A percentile compares a stretch with the other conserved stretches of the same genome.
These are phyloP conservation scores for Fallopia convolvulus DNA, from an alignment of 148 eudicot genomes.

Conservation along the genomic window DNA sequence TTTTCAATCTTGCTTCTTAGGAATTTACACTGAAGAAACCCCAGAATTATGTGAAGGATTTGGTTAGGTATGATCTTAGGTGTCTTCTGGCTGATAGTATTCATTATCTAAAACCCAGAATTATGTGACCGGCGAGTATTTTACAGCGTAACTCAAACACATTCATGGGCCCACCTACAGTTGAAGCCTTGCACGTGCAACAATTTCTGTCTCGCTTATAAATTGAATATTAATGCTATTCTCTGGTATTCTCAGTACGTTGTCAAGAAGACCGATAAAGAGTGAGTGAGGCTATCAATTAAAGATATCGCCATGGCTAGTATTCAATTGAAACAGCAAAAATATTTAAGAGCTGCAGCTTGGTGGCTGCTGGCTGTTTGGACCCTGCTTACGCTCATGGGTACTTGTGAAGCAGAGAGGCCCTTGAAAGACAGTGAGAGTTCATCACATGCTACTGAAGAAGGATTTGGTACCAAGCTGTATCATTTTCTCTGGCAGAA, in stretches of 20 bases:
- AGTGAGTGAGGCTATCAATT: neutral
- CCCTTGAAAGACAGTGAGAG: slow-evolving; percentile 17
- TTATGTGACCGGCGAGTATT: neutral
- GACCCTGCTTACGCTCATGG: slow-evolving; percentile 19
- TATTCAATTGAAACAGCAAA: neutral
- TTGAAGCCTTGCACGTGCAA: neutral
- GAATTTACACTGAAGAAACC: too few relatives aligned
- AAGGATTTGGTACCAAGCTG: slow-evolving; percentile 20
- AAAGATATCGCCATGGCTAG: neutral
- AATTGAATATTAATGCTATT: neutral
- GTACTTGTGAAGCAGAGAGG: slow-evolving; percentile 34
- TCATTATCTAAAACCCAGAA: neutral
- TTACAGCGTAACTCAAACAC: neutral
- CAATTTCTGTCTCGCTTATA: neutral
- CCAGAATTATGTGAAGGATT: too few relatives aligned
- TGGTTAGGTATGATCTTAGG: neutral
- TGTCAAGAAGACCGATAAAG: neutral
- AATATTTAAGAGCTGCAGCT: neutral
- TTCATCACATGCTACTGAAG: slow-evolving; percentile 9
- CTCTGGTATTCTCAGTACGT: neutral
- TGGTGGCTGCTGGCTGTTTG: slow-evolving; percentile 15
- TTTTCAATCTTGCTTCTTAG: too few relatives aligned
- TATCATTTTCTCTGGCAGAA: slow-evolving; percentile 38
- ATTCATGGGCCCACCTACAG: neutral
- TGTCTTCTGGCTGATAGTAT: too few relatives aligned